A percentile compares a stretch with the other conserved stretches of the same genome.
These are phyloP conservation scores for Mucor mucedo DNA, from an alignment of 371 early-diverging fungal genomes.

Conservation along the genomic window DNA sequence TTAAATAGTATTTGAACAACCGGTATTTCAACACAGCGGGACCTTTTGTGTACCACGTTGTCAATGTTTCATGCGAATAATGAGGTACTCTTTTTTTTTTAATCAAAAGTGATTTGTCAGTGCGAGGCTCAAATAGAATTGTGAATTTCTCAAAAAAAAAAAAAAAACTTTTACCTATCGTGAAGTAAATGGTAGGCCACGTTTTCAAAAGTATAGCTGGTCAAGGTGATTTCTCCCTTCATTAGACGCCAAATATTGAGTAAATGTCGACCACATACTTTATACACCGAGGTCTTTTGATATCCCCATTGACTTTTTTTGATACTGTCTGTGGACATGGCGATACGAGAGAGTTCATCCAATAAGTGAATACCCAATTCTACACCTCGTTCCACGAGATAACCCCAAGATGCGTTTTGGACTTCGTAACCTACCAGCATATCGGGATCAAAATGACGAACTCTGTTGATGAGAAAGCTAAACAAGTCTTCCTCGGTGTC, in stretches of 20 bases:
- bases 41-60: conserved; percentile 66
- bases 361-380: conserved; percentile 53
- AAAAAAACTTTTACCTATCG: conserved; percentile 51
- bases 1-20: conserved; percentile 67
- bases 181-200: conserved; percentile 73
- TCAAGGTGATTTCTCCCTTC: conserved; percentile 71
- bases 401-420: conserved; percentile 88
- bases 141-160: no score
- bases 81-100: conserved; percentile 70
- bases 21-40: conserved; percentile 60
- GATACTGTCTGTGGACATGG: conserved; percentile 9
- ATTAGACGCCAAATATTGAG: conserved; percentile 90
- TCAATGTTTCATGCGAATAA: conserved; percentile 59
- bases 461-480: conserved; percentile 47
- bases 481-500: conserved; percentile 62
- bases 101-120: no score
- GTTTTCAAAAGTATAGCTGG: conserved; percentile 80
- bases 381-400: conserved; percentile 71
- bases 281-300: conserved; percentile 65
- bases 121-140: no score
- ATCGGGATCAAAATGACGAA: conserved; percentile 81
- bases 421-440: conserved; percentile 87
- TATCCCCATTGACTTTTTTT: conserved; percentile 61
- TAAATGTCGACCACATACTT: conserved; percentile 78
- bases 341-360: conserved; percentile 55